Evolutionary conservation across 2,329 filamentous ascomycete species (phyloP).

Genomic region (Cylindrodendrum hubeiense): DNA sequence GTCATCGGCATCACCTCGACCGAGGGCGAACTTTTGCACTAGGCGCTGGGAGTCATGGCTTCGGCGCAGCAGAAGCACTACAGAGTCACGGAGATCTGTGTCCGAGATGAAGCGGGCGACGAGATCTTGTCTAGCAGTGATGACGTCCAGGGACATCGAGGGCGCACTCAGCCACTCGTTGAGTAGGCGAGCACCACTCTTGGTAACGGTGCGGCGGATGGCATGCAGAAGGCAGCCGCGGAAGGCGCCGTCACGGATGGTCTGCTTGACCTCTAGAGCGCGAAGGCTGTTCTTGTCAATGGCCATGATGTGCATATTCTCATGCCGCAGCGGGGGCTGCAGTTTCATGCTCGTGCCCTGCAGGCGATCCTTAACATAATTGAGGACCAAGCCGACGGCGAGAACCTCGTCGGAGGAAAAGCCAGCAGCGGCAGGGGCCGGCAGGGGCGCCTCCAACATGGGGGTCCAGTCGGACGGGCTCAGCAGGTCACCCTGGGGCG

Average conservation of each 20-base stretch:
- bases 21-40: slow-evolving; percentile 93
- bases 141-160: slow-evolving; percentile 85
- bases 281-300: slow-evolving; percentile 94
- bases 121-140: slow-evolving; percentile 84
- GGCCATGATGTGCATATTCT: slow-evolving; percentile 82
- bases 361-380: slow-evolving; percentile 85
- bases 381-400: slow-evolving; percentile 84
- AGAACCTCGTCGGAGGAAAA: slow-evolving; percentile 79
- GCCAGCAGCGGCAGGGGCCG: slow-evolving; percentile 60
- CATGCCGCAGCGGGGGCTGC: slow-evolving; percentile 82
- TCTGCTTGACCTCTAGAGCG: slow-evolving; percentile 89
- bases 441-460: slow-evolving; percentile 81
- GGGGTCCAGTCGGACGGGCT: slow-evolving; percentile 75
- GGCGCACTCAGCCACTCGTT: slow-evolving; percentile 90
- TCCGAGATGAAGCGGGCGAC: slow-evolving; percentile 80
- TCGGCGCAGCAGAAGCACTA: slow-evolving; percentile 76
- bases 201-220: slow-evolving; percentile 90
- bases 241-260: slow-evolving; percentile 82
- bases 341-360: slow-evolving; percentile 84
- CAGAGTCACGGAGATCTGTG: slow-evolving; percentile 75
- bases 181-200: slow-evolving; percentile 87
- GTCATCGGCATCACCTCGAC: slow-evolving; percentile 92
- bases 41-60: slow-evolving; percentile 90
- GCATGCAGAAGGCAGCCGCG: slow-evolving; percentile 91
- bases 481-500: slow-evolving; percentile 60